phyloP scores from a whole-genome alignment of 75 land plant genomes.

The Cunninghamia lanceolata region DNA sequence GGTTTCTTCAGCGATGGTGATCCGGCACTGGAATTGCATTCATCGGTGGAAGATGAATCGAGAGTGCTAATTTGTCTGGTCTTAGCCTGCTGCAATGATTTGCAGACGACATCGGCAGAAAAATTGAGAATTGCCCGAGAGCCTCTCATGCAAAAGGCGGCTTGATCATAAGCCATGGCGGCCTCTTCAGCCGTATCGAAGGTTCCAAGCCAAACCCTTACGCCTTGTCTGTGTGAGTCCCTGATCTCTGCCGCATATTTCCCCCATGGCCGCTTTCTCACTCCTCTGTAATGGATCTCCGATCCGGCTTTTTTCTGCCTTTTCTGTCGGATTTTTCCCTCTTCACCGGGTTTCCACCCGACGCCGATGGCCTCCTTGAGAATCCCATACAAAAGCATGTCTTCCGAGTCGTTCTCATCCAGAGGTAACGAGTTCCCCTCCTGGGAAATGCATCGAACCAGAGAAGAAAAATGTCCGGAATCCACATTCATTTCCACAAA shows the following conservation, averaged over 20 bases:
- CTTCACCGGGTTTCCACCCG: background rate
- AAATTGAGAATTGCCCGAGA: slow-evolving; percentile 20
- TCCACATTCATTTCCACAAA: background rate
- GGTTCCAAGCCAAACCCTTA: slow-evolving; percentile 46
- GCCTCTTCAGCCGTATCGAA: slow-evolving; percentile 31
- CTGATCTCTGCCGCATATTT: slow-evolving; percentile 45
- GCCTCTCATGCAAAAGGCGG: slow-evolving; percentile 22
- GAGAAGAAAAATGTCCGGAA: background rate
- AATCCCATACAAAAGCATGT: slow-evolving; percentile 24
- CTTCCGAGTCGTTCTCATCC: slow-evolving; percentile 33
- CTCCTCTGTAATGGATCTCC: slow-evolving; percentile 23
- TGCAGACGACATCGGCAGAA: slow-evolving; percentile 8
- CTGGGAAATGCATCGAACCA: background rate
- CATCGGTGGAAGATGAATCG: background rate
- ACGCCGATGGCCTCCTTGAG: slow-evolving; percentile 12
- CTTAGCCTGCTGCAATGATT: background rate
- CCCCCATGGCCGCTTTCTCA: slow-evolving; percentile 50
- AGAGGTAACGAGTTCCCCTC: slow-evolving; percentile 10
- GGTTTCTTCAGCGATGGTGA: background rate
- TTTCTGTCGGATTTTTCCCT: background rate
- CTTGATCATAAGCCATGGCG: slow-evolving; percentile 27
- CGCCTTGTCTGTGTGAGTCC: slow-evolving; percentile 33
- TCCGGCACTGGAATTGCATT: background rate
- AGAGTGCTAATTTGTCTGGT: background rate
- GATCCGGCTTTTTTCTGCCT: background rate